Evolutionary conservation across 202 grass and related monocot species (phyloP).

Genomic region (Panicum hallii): DNA sequence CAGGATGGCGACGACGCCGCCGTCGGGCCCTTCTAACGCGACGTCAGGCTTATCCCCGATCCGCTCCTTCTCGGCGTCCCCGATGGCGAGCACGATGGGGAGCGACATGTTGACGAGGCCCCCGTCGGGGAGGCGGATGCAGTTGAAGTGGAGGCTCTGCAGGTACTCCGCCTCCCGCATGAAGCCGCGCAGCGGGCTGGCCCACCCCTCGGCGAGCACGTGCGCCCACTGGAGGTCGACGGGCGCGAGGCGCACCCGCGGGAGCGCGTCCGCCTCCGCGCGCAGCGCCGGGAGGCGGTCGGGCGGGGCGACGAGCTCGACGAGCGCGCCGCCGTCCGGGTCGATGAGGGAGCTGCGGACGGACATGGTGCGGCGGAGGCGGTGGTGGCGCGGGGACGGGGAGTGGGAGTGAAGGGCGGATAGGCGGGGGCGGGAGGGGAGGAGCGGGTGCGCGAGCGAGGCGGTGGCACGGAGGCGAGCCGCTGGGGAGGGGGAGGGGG

Average conservation of each 20-base stretch:
- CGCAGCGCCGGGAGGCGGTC: constrained; percentile 43
- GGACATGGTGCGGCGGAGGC: constrained; percentile 38
- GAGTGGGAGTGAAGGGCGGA: background rate
- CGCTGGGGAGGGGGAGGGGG: background rate
- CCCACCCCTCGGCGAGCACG: constrained; percentile 94
- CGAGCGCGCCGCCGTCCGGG: constrained; percentile 83
- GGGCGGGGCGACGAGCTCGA: constrained; percentile 54
- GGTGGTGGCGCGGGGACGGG: background rate
- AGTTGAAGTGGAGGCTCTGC: constrained; percentile 92
- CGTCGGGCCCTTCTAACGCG: constrained; percentile 56
- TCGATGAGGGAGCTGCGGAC: constrained; percentile 84
- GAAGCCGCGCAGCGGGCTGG: constrained; percentile 86
- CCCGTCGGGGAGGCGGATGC: constrained; percentile 62
- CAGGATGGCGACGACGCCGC: constrained; percentile 65
- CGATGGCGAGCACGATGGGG: constrained; percentile 84
- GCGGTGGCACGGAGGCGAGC: constrained; percentile 11
- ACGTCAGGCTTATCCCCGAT: constrained; percentile 61
- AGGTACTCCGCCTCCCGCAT: constrained; percentile 94
- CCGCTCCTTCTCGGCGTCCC: constrained; percentile 59
- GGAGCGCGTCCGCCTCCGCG: constrained; percentile 60
- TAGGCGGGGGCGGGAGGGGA: constrained; percentile 11
- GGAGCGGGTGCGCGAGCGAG: constrained; percentile 22
- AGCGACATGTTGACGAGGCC: constrained; percentile 84
- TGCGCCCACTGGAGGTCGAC: constrained; percentile 94
- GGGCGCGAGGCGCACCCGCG: constrained; percentile 45